Conservation (phyloP, 495 filamentous ascomycete species). For the Tuber microsphaerosporum region DNA sequence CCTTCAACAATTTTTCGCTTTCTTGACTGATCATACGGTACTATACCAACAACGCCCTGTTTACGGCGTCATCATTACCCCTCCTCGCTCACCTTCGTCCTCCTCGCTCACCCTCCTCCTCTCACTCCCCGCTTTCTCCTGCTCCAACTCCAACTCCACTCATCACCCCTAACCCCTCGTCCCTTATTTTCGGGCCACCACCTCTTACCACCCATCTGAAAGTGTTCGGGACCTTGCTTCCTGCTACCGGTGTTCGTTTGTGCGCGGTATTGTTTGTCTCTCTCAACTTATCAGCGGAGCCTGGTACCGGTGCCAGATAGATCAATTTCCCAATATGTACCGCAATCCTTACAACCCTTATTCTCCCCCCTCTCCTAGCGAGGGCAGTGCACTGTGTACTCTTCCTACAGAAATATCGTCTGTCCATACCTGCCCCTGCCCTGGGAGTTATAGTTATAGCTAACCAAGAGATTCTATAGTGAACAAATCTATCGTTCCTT, state of each 20-base stretch:
- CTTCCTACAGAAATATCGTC: constrained; percentile 42
- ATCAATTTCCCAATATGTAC: not conserved
- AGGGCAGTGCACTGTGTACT: constrained; percentile 15
- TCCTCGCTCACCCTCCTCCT: not conserved
- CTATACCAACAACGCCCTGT: not conserved
- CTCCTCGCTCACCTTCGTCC: not conserved
- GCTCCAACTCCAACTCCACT: not conserved
- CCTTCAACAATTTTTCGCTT: not conserved
- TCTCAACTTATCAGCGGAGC: not conserved
- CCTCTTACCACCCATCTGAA: not conserved
- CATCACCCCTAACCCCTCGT: not conserved
- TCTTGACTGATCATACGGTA: not conserved
- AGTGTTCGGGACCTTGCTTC: not conserved
- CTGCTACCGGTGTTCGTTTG: not conserved
- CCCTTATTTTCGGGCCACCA: not conserved
- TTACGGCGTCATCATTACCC: constrained; percentile 2
- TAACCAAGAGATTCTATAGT: constrained; percentile 10
- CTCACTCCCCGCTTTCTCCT: not conserved
- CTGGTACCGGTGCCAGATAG: not conserved
- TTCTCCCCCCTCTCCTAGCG: constrained; percentile 11
- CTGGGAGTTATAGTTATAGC: not conserved
- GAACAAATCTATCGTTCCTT: constrained; percentile 42
- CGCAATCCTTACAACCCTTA: constrained; percentile 19
- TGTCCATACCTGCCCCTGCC: constrained; percentile 7
- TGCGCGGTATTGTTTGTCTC: not conserved